These are phyloP conservation scores for Hylodesmum podocarpum DNA, from an alignment of 306 rosid genomes.

Conservation along the genomic window DNA sequence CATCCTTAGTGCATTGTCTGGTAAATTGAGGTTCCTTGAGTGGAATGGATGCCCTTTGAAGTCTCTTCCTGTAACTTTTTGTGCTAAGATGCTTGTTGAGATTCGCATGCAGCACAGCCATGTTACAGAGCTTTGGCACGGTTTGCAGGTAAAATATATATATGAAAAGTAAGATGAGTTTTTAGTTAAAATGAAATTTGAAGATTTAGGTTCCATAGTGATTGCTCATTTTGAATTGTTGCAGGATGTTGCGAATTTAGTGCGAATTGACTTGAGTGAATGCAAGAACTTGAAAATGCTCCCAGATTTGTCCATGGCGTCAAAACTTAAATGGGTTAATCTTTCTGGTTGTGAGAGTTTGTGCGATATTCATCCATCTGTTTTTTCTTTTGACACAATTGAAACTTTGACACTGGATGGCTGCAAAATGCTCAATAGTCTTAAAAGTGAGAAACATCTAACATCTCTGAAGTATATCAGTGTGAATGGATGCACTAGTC, in stretches of 20 bases:
- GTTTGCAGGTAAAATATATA: background rate
- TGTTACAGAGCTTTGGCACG: conserved; percentile 3
- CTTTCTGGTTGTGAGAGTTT: background rate
- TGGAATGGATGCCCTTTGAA: background rate
- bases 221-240: background rate
- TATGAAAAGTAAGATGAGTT: background rate
- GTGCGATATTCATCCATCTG: background rate
- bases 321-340: background rate
- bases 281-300: background rate
- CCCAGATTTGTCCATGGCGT: background rate
- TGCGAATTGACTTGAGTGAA: background rate
- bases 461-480: fast-evolving
- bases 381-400: background rate
- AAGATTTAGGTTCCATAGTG: background rate
- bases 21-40: background rate
- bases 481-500: background rate
- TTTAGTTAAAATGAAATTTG: background rate
- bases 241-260: conserved; percentile 1
- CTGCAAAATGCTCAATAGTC: background rate
- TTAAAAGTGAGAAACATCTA: too few species aligned
- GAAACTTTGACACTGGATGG: background rate
- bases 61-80: background rate
- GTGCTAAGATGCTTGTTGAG: background rate
- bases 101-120: background rate
- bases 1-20: background rate